These are phyloP conservation scores for Picocystis sp. DNA, from an alignment of 163 green algal species.

Conservation along the genomic window DNA sequence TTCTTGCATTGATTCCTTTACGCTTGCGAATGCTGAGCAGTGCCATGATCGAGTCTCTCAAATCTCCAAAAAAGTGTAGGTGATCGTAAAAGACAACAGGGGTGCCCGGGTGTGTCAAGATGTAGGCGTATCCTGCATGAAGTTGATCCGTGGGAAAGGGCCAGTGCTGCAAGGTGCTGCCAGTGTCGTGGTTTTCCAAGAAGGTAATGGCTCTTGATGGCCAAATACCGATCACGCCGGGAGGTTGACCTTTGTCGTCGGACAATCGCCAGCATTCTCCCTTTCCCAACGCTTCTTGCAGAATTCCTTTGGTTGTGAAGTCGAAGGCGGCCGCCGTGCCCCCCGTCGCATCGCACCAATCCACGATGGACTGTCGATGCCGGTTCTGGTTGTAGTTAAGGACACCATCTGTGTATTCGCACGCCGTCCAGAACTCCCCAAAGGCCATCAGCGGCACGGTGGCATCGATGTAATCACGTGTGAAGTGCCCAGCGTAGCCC, in stretches of 20 bases:
- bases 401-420: conserved; percentile 71
- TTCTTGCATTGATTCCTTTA: conserved; percentile 44
- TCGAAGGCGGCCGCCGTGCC: conserved; percentile 85
- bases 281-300: conserved; percentile 70
- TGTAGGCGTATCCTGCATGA: conserved; percentile 72
- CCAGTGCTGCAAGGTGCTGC: conserved; percentile 53
- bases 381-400: conserved; percentile 29
- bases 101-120: conserved; percentile 77
- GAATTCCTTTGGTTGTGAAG: conserved; percentile 92
- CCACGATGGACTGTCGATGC: conserved; percentile 78
- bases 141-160: conserved; percentile 46
- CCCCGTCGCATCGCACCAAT: conserved; percentile 83
- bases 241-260: conserved; percentile 51
- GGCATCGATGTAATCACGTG: conserved; percentile 71
- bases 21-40: conserved; percentile 44
- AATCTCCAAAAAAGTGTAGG: conserved; percentile 24
- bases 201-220: conserved; percentile 77
- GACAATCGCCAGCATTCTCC: conserved; percentile 83
- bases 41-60: conserved; percentile 37
- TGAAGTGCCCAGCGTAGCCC: conserved; percentile 42
- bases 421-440: conserved; percentile 91
- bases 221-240: conserved; percentile 73
- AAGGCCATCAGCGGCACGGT: conserved; percentile 74
- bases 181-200: conserved; percentile 80
- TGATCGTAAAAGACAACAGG: conserved; percentile 69